Evolutionary conservation across 1,284 basidiomycete genomes (phyloP).

Genomic region (Cryptococcus floricola): DNA sequence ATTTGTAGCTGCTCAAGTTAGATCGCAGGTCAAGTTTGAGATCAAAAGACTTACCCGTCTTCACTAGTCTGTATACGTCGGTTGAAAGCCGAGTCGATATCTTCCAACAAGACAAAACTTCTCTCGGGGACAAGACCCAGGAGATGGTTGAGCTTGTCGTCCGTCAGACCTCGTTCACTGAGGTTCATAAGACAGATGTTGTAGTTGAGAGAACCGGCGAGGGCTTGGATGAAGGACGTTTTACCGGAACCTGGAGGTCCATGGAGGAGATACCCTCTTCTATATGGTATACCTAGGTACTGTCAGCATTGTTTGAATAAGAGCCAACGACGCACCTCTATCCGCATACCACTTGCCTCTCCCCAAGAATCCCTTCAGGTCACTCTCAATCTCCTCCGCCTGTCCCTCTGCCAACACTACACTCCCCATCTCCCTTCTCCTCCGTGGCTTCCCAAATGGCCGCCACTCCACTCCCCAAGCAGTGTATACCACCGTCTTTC

Average conservation of each 20-base stretch:
- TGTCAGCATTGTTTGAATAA: background rate
- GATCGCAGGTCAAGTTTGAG: background rate
- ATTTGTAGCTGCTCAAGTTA: slow-evolving; percentile 66
- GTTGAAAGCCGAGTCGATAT: slow-evolving; percentile 97
- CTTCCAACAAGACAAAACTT: slow-evolving; percentile 90
- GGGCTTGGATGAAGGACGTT: slow-evolving; percentile 95
- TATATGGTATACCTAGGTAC: slow-evolving; percentile 83
- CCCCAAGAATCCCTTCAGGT: slow-evolving; percentile 76
- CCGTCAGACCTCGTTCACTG: slow-evolving; percentile 90
- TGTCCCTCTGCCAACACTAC: slow-evolving; percentile 84
- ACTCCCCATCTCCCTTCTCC: slow-evolving; percentile 79
- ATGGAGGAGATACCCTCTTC: slow-evolving; percentile 89
- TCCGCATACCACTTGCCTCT: slow-evolving; percentile 94
- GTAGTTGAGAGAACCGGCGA: slow-evolving; percentile 87
- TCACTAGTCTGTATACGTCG: slow-evolving; percentile 81
- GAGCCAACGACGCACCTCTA: slow-evolving; percentile 60
- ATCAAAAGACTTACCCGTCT: slow-evolving; percentile 62
- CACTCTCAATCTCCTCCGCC: slow-evolving; percentile 71
- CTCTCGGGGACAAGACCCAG: slow-evolving; percentile 90
- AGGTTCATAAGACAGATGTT: slow-evolving; percentile 96
- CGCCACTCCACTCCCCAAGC: slow-evolving; percentile 96
- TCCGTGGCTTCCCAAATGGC: slow-evolving; percentile 87
- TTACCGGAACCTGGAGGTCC: slow-evolving; percentile 98
- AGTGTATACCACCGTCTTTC: slow-evolving; percentile 92
- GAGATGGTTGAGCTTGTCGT: slow-evolving; percentile 94